phyloP scores from a whole-genome alignment of 257 asterid genomes.

The Solanum stenotomum region DNA sequence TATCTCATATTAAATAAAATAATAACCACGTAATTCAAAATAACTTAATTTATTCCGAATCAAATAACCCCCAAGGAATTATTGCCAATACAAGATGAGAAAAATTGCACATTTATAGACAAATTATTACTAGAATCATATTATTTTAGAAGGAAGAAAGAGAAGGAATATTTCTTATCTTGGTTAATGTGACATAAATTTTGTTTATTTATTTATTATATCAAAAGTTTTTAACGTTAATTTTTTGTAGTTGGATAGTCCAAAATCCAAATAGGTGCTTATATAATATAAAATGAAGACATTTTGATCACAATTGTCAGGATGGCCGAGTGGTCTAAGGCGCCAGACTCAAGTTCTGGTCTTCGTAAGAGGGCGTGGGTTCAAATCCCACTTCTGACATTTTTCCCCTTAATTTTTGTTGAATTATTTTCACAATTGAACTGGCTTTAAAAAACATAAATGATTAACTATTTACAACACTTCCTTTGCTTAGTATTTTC shows the following conservation, averaged over 20 bases:
- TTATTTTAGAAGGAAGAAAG: not conserved
- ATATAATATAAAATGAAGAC: too few relatives aligned
- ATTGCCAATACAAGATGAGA: not conserved
- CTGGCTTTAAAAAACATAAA: not conserved
- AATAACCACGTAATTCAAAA: too few relatives aligned
- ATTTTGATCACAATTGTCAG: conserved; percentile 19
- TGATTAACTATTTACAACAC: not conserved
- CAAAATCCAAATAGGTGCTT: not conserved
- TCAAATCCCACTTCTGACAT: conserved; percentile 68
- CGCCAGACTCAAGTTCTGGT: conserved; percentile 97
- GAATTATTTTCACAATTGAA: not conserved
- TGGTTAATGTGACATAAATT: not conserved
- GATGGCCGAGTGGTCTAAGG: conserved; percentile 98
- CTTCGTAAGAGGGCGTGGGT: conserved; percentile 78
- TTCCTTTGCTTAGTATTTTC: not conserved
- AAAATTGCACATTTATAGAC: not conserved
- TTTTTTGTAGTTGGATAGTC: not conserved
- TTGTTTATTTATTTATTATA: too few relatives aligned
- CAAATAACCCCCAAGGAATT: not conserved
- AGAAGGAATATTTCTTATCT: not conserved
- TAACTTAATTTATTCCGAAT: not conserved
- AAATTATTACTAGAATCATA: not conserved
- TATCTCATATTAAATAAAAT: not conserved
- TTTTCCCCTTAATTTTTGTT: not conserved
- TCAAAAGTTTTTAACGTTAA: not conserved